phyloP scores from a whole-genome alignment of 2,329 filamentous ascomycete species.

The Arthrobotrys conoides region DNA sequence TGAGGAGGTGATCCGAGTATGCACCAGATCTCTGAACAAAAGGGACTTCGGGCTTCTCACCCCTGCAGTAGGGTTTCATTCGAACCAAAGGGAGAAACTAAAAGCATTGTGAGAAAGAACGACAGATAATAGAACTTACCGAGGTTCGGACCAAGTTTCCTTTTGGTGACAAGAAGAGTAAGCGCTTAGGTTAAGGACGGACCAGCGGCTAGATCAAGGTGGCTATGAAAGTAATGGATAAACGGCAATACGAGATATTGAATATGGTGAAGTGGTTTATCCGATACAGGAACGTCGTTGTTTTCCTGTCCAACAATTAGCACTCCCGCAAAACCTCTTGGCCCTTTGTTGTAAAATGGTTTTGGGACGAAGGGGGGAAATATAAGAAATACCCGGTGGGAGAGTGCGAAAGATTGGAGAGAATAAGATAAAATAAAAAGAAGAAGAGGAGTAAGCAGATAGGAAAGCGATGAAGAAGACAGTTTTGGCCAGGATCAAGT shows the following conservation, averaged over 20 bases:
- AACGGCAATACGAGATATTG: conserved; percentile 1
- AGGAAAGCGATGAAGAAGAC: neutral
- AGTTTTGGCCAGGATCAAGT: conserved; percentile 10
- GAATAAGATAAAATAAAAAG: neutral
- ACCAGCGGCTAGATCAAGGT: conserved; percentile 26
- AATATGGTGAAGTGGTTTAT: neutral
- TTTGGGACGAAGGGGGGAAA: neutral
- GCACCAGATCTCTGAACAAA: conserved; percentile 52
- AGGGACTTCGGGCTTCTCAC: conserved; percentile 22
- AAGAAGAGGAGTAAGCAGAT: conserved; percentile 8
- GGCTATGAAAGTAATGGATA: conserved; percentile 7
- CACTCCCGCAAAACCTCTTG: neutral
- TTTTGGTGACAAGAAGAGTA: conserved; percentile 31
- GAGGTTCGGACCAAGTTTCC: conserved; percentile 40
- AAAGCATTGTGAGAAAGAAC: conserved; percentile 44
- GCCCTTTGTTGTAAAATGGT: conserved; percentile 3
- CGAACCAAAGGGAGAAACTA: conserved; percentile 51
- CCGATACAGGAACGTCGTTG: neutral
- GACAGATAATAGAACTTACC: conserved; percentile 50
- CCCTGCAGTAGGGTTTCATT: conserved; percentile 59
- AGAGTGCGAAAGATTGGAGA: neutral
- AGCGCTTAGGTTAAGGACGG: conserved; percentile 30
- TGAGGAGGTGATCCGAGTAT: conserved; percentile 44
- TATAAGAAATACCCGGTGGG: neutral
- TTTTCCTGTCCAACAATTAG: conserved; percentile 24